Base-by-base conservation (phyloP, 129 eudicot genomes). In the Rutidosis leptorrhynchoides region DNA sequence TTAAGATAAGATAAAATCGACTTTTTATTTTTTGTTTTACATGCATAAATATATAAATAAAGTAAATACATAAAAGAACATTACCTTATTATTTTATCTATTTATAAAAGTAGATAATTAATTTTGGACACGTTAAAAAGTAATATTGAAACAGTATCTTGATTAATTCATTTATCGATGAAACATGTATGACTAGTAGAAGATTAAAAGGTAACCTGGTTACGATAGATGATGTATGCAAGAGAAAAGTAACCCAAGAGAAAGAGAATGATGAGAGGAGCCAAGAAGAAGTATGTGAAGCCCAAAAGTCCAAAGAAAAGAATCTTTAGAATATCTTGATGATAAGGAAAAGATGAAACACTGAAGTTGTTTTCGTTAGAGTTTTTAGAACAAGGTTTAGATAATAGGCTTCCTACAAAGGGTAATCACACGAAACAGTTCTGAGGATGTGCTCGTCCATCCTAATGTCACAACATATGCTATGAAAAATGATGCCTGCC, bases 401-500 rank as follows among this genome's bases (percentile, higher is more conserved):
- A 26, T 42, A 85, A 25, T 62, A 83, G 53, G 75, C 78, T 74
- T 61, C 59, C 66, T 14, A 83, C 49, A 33, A 86, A 73, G 6
- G 83, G 83, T 70, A 86, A 86, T 24, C 40, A 83, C 59, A 16
- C 81, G 87, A 62, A 87, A 76, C 72, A 87, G 87, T 74, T 87
- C 90, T 15, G 83, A 68, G 25, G 87, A 79, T 20, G 82, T 78
- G 81, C 90, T 84, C 14, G 95, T 72, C 95, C 95, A 87, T 57
- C 95, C 95, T 53, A 78, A 69, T 21, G 95, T 84, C 49, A 87
- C 79, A 42, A 87, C 95, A 53, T 87, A 87, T 33, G 95, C 85
- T 45, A 87, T 84, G 62, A 84, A 87, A 73, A 87, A 87, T 19
- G 90, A 79, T 58, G 90, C 95, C 95, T 87, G 74, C 73, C n/a